Conservation (phyloP, 306 rosid species). For the Carpinus viminea region DNA sequence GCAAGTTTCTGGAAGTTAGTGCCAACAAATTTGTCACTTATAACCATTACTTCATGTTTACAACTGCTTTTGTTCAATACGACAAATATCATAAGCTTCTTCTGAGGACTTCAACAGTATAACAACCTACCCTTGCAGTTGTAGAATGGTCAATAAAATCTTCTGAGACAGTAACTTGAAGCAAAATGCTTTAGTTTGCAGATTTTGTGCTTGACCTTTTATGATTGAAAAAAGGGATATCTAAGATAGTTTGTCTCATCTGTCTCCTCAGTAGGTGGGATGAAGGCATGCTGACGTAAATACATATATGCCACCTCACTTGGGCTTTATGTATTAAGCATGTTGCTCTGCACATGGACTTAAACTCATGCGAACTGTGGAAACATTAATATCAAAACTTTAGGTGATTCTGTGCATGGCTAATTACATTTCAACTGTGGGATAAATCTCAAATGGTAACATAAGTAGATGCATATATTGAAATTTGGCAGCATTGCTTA, state of each 20-base stretch:
- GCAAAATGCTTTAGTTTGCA: neutral
- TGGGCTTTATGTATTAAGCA: neutral
- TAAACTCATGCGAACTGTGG: neutral
- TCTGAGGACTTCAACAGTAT: neutral
- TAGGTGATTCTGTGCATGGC: too few relatives aligned
- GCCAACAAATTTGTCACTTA: neutral
- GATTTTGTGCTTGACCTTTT: too few relatives aligned
- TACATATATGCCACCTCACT: neutral
- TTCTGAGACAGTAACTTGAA: neutral
- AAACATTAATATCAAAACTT: too few relatives aligned
- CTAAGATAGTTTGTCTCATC: too few relatives aligned
- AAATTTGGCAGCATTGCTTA: too few relatives aligned
- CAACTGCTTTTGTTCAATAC: constrained; percentile 5
- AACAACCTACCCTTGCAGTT: neutral
- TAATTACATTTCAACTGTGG: too few relatives aligned
- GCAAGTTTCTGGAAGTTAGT: constrained; percentile 96
- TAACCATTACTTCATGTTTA: neutral
- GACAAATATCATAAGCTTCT: neutral
- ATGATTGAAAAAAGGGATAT: too few relatives aligned
- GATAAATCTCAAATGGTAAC: too few relatives aligned
- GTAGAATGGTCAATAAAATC: neutral
- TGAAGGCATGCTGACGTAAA: too few relatives aligned
- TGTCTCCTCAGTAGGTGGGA: too few relatives aligned
- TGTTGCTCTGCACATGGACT: neutral
- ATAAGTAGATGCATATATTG: too few relatives aligned